Percentiles rank a stretch among this genome's conserved stretches.
These are phyloP conservation scores for Primulina huaijiensis DNA, from an alignment of 257 asterid genomes.

Conservation along the genomic window DNA sequence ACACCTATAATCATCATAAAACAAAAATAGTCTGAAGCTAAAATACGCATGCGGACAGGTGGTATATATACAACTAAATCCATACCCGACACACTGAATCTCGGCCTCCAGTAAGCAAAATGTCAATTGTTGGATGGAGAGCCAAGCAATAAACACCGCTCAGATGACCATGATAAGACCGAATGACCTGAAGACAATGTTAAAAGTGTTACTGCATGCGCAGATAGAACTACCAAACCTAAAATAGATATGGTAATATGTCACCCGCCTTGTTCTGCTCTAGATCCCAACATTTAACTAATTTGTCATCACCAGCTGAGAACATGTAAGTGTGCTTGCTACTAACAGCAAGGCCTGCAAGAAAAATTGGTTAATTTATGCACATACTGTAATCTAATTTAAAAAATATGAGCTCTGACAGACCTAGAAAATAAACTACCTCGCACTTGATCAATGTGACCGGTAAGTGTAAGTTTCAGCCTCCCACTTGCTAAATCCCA, in stretches of 20 bases:
- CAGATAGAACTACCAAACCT: conserved; percentile 10
- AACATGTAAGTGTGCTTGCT: conserved; percentile 89
- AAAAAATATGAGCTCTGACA: not conserved
- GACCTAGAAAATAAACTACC: conserved; percentile 42
- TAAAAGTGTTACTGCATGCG: conserved; percentile 9
- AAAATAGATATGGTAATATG: conserved; percentile 15
- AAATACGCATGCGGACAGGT: conserved; percentile 3
- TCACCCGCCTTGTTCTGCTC: conserved; percentile 91
- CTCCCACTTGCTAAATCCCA: conserved; percentile 91
- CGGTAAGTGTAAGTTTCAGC: conserved; percentile 82
- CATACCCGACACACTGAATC: conserved; percentile 91
- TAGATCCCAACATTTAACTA: conserved; percentile 97
- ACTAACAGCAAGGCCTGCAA: conserved; percentile 87
- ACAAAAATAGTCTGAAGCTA: conserved; percentile 23
- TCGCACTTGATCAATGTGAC: conserved; percentile 90
- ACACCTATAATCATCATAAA: conserved; percentile 45
- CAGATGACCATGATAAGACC: conserved; percentile 97
- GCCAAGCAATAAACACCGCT: conserved; percentile 97
- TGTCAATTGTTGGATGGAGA: conserved; percentile 88
- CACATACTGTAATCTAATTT: conserved; percentile 4
- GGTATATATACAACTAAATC: not conserved
- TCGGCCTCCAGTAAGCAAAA: conserved; percentile 92
- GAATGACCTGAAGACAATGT: conserved; percentile 60
- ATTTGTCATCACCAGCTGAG: conserved; percentile 98
- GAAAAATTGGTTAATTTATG: conserved; percentile 14